Base-by-base conservation (phyloP, 2,329 filamentous ascomycete genomes). In the Reticulascus tulasneorum region DNA sequence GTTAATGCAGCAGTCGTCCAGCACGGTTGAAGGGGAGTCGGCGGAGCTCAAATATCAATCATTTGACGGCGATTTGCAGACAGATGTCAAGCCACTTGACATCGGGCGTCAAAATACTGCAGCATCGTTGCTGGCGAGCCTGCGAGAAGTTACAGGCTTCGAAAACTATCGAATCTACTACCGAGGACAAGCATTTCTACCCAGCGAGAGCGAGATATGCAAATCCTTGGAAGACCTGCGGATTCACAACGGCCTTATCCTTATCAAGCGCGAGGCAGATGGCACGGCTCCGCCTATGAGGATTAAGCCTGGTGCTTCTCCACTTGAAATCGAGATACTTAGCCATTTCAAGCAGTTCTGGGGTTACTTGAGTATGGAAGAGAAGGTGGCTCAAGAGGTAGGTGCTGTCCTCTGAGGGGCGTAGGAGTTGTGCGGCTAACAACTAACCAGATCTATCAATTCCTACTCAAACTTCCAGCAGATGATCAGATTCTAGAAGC, bases 321-420 rank as follows among this genome's bases (percentile, higher is more conserved):
- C 65, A 23, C 73, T 97, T 4, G 88, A 97, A 54, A 72, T 77
- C 10, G 86, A 91, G 49, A 81, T 97, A 16, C 66, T 93, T 47
- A 74, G 80, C 38, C 86, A 94, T 57, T 94, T 95, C 51, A 75
- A 86, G 35, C 81, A 91, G 42, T 64, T 98, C 17, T 95, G 93
- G 72, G 75, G 79, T 27, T 84, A 91, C 51, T 70, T 97, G 35
- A 79, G 80, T 45, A 75, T 90, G 63, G 76, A 86, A 28, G 81
- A 90, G 40, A 69, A 66, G 32, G 64, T 88, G 26, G 80, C 85
- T 7, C 68, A 75, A 52, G 80, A 86, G 67, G 81, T 84, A 67
- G 47, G 61, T 41, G 12, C 29, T 7, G 15, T 36, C 16, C 11
- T 27, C 5, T 9, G 11, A 4, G 7, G n/a, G 6, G 15, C n/a